phyloP scores from a whole-genome alignment of 2,329 filamentous ascomycete species.

The Aspergillus vadensis region DNA sequence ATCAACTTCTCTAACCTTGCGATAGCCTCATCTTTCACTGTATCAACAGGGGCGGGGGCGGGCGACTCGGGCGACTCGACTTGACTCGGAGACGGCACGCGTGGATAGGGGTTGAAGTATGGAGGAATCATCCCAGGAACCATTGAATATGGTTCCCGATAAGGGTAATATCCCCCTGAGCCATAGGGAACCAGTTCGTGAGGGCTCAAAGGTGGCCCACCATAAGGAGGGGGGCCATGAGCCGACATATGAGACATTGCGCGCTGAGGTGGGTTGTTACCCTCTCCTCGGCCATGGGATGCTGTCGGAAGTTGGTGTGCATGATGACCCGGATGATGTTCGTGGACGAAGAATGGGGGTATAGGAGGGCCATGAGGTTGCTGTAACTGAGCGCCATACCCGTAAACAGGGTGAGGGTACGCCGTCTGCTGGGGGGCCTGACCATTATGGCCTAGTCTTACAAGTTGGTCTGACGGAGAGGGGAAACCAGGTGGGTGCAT shows the following conservation, averaged over 20 bases:
- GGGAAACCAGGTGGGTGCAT: constrained; percentile 28
- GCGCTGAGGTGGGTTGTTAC: constrained; percentile 35
- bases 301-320: constrained; percentile 24
- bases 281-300: constrained; percentile 30
- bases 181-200: constrained; percentile 45
- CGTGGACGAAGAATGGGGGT: constrained; percentile 32
- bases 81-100: constrained; percentile 36
- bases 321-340: constrained; percentile 32
- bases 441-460: constrained; percentile 32
- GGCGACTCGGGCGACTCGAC: constrained; percentile 31
- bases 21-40: constrained; percentile 59
- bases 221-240: constrained; percentile 33
- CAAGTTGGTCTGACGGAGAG: constrained; percentile 36
- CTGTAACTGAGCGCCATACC: constrained; percentile 33
- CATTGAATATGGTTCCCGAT: constrained; percentile 38
- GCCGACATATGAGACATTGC: constrained; percentile 30
- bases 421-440: constrained; percentile 26
- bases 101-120: constrained; percentile 41
- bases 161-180: constrained; percentile 36
- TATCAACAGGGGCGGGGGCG: constrained; percentile 47
- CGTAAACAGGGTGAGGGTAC: constrained; percentile 32
- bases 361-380: constrained; percentile 29
- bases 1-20: constrained; percentile 63
- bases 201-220: constrained; percentile 32
- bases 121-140: constrained; percentile 39